Percentiles rank a stretch among this genome's conserved stretches.
These are phyloP conservation scores for Monosporascus sp. DNA, from an alignment of 2,329 filamentous ascomycete species.

Conservation along the genomic window DNA sequence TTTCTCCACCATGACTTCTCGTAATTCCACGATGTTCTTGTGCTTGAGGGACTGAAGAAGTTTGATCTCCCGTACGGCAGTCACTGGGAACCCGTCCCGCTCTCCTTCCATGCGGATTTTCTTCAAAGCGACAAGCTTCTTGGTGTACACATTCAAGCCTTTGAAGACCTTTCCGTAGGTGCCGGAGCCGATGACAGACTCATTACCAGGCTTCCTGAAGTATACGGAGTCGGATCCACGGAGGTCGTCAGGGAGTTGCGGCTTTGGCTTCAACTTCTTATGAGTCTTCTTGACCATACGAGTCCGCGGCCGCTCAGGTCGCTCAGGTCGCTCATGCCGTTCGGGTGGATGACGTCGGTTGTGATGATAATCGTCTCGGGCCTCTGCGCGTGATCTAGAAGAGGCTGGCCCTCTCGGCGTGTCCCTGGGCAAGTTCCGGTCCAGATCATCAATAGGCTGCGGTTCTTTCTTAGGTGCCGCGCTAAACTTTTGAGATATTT, in stretches of 20 bases:
- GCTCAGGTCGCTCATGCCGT: neutral
- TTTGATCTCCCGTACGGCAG: slow-evolving; percentile 86
- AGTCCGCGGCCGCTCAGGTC: slow-evolving; percentile 42
- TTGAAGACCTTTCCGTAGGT: slow-evolving; percentile 97
- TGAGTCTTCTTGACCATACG: slow-evolving; percentile 63
- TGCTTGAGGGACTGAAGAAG: slow-evolving; percentile 82
- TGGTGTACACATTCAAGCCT: slow-evolving; percentile 86
- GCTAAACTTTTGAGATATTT: slow-evolving; percentile 65
- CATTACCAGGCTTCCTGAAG: slow-evolving; percentile 92
- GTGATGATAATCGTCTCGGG: slow-evolving; percentile 15
- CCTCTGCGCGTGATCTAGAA: slow-evolving; percentile 20
- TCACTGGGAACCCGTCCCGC: slow-evolving; percentile 84
- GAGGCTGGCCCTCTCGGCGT: slow-evolving; percentile 27
- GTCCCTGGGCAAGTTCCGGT: slow-evolving; percentile 24
- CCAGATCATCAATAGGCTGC: slow-evolving; percentile 33
- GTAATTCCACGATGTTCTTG: slow-evolving; percentile 72
- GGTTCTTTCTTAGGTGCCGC: slow-evolving; percentile 47
- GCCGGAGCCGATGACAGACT: slow-evolving; percentile 90
- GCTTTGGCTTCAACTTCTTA: slow-evolving; percentile 65
- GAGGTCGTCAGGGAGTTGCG: slow-evolving; percentile 65
- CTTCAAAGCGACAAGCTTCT: slow-evolving; percentile 77
- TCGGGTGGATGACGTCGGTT: slow-evolving; percentile 14
- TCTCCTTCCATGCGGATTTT: slow-evolving; percentile 93
- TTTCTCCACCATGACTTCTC: slow-evolving; percentile 95
- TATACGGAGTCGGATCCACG: slow-evolving; percentile 82